Evolutionary conservation across 1,139 yeast genomes (phyloP).

Genomic region (Yamadazyma sp.): DNA sequence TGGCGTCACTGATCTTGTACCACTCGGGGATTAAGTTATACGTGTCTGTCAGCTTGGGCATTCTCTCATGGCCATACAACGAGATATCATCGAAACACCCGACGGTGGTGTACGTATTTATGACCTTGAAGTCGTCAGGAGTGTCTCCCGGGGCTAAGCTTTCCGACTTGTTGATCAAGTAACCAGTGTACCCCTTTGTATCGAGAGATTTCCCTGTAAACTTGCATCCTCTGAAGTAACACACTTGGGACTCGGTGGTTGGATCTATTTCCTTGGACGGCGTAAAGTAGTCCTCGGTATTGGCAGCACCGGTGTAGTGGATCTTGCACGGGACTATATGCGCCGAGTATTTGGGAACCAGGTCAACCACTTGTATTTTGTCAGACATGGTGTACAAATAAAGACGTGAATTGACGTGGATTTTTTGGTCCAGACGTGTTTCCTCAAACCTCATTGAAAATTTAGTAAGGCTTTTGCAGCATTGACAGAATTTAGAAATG

Average conservation of each 20-base stretch:
- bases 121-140: constrained; percentile 22
- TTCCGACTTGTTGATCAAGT: constrained; percentile 32
- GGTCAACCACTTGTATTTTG: constrained; percentile 10
- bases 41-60: constrained; percentile 29
- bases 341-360: constrained; percentile 19
- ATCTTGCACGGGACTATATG: constrained; percentile 43
- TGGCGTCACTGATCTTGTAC: constrained; percentile 29
- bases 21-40: constrained; percentile 39
- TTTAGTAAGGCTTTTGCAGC: neutral
- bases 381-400: constrained; percentile 13
- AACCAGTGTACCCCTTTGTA: constrained; percentile 28
- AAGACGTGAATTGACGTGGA: too few species aligned
- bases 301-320: constrained; percentile 39
- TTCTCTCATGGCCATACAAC: constrained; percentile 42
- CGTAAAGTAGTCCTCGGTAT: constrained; percentile 36
- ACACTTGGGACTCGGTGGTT: constrained; percentile 19
- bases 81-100: constrained; percentile 31
- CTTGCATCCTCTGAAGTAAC: constrained; percentile 43
- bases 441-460: neutral
- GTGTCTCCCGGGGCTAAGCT: constrained; percentile 22
- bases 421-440: neutral
- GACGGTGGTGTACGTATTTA: constrained; percentile 29
- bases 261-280: constrained; percentile 26
- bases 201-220: constrained; percentile 30
- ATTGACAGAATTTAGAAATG: too few species aligned